These are phyloP conservation scores for Pseudocercospora fijiensis DNA, from an alignment of 2,329 filamentous ascomycete species.

Conservation along the genomic window DNA sequence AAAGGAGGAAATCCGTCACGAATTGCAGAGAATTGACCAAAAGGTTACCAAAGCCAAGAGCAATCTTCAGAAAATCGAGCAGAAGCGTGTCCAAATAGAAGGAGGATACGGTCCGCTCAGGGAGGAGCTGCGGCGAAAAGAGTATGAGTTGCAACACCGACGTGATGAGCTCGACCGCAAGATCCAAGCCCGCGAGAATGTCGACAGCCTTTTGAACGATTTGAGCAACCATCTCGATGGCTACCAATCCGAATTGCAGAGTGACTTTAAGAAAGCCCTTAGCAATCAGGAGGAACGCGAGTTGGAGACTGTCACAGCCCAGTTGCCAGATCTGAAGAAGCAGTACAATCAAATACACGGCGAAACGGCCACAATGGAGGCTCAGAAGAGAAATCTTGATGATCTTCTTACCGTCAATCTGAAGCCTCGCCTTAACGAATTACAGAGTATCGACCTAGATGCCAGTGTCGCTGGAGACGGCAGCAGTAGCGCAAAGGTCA, in stretches of 20 bases:
- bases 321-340: constrained; percentile 71
- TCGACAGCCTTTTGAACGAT: constrained; percentile 59
- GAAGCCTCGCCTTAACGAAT: constrained; percentile 79
- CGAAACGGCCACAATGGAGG: constrained; percentile 73
- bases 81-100: constrained; percentile 73
- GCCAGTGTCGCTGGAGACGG: constrained; percentile 52
- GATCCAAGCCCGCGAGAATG: constrained; percentile 61
- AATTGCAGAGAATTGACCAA: constrained; percentile 79
- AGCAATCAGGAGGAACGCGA: constrained; percentile 77
- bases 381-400: constrained; percentile 78
- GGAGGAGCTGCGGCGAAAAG: constrained; percentile 72
- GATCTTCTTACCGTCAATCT: constrained; percentile 87
- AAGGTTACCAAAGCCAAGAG: constrained; percentile 84
- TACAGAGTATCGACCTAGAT: constrained; percentile 74
- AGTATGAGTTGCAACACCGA: constrained; percentile 70
- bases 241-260: constrained; percentile 75
- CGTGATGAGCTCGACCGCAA: constrained; percentile 73
- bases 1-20: constrained; percentile 63
- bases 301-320: constrained; percentile 67
- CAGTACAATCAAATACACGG: constrained; percentile 74
- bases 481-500: constrained; percentile 62
- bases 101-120: constrained; percentile 78
- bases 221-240: constrained; percentile 72
- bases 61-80: constrained; percentile 78
- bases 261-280: constrained; percentile 90